These are phyloP conservation scores for Trichothecium roseum DNA, from an alignment of 2,329 filamentous ascomycete species.

Conservation along the genomic window DNA sequence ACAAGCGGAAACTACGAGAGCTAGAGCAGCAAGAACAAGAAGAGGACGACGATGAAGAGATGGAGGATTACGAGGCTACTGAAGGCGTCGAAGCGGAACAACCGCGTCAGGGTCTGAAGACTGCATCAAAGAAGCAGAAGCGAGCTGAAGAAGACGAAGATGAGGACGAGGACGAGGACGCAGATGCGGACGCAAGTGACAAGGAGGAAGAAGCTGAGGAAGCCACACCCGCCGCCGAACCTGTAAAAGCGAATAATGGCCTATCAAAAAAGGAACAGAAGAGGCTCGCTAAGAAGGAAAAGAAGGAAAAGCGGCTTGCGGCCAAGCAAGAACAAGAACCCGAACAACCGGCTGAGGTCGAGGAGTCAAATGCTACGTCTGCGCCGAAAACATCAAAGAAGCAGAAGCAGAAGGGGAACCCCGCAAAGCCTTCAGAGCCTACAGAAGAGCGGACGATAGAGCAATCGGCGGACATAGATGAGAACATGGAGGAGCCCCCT, in stretches of 20 bases:
- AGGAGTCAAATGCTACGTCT: conserved; percentile 35
- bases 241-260: neutral
- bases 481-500: conserved; percentile 8
- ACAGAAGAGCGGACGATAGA: neutral
- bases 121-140: conserved; percentile 45
- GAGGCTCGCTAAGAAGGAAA: conserved; percentile 12
- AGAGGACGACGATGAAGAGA: conserved; percentile 31
- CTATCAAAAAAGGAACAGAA: too few relatives aligned
- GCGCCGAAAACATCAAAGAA: conserved; percentile 37
- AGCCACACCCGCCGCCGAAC: neutral
- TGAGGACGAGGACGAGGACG: conserved; percentile 4
- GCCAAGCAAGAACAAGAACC: conserved; percentile 12
- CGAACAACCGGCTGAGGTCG: conserved; percentile 10
- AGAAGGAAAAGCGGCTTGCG: conserved; percentile 36
- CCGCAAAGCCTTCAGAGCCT: conserved; percentile 10
- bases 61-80: conserved; percentile 30
- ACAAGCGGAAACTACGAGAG: conserved; percentile 71
- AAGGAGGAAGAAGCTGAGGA: neutral
- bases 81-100: conserved; percentile 48
- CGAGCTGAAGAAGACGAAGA: conserved; percentile 16
- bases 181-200: neutral
- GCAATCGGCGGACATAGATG: conserved; percentile 2
- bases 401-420: conserved; percentile 39
- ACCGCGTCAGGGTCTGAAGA: conserved; percentile 55
- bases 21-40: conserved; percentile 38